Conservation (phyloP, 768 basidiomycete genomes). For the Pholiota molesta region DNA sequence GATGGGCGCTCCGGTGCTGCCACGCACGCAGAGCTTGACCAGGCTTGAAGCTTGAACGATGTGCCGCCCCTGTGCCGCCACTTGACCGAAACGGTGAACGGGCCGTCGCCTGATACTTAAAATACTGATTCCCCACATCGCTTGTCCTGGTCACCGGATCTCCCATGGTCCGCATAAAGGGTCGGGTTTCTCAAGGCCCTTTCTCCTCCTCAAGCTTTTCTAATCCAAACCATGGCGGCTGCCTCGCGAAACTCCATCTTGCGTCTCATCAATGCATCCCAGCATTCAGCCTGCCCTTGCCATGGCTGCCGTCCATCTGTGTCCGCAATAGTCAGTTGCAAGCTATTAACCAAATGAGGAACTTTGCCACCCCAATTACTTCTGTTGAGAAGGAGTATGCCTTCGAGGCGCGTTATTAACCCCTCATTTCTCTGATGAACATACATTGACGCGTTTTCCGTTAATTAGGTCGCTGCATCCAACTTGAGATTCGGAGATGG, state of each 20-base stretch:
- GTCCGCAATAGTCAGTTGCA: constrained; percentile 44
- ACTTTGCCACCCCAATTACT: constrained; percentile 78
- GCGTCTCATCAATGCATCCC: constrained; percentile 76
- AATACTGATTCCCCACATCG: constrained; percentile 8
- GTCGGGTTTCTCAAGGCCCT: not conserved
- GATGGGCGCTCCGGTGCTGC: constrained; percentile 10
- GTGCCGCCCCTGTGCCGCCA: constrained; percentile 1
- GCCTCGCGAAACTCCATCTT: constrained; percentile 64
- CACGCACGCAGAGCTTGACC: not conserved
- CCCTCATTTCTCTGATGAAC: not conserved
- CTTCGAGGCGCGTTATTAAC: constrained; percentile 63
- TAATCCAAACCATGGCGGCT: constrained; percentile 43
- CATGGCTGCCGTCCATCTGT: constrained; percentile 61
- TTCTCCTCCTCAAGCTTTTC: constrained; percentile 5
- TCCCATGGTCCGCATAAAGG: not conserved
- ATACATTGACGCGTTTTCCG: not conserved
- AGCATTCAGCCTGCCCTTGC: constrained; percentile 78
- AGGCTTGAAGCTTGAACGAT: not conserved
- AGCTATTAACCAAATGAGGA: constrained; percentile 65
- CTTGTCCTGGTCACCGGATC: not conserved
- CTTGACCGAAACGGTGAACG: not conserved
- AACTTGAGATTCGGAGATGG: constrained; percentile 91
- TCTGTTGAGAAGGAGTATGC: constrained; percentile 84
- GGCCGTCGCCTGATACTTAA: not conserved
- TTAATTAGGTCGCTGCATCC: constrained; percentile 73